Evolutionary conservation across 371 early-diverging fungal genomes (phyloP), one percentile per base, ranked within the genome.

Genomic region (Dichotomocladium elegans): DNA sequence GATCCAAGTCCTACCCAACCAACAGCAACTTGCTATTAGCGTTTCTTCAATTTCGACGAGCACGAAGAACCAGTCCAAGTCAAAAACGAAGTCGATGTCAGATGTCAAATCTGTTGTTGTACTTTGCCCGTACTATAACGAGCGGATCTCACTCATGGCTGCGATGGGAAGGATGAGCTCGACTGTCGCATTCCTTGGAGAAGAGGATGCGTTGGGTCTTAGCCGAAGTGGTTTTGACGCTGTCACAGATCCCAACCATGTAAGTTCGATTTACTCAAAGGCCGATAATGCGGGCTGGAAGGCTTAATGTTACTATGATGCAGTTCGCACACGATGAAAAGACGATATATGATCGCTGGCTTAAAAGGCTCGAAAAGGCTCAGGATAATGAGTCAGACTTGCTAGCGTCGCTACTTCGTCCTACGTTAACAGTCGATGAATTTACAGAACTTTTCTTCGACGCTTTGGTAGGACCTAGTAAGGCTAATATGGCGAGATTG

Each of bases 131-230:
- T 89, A 72, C 62, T 81, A 82, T 47, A 79, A 79, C 41, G 79
- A 84, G 24, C 81, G 84, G 24, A 74, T 87, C 58, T 83, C 88
- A 4, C 68, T 89, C 25, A 59, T 87, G 68, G 70, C 83, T 1
- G 88, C 87, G 15, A 71, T 89, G 71, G 83, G 84, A 28, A 76
- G 68, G 27, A 80, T 85, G 82, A 74, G 68, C 35, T 51, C 65
- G 1, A 78, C 81, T n/a, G 74, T 73, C 2, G 67, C 66, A 2
- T 79, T 78, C 51, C 58, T 78, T 55, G 72, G 70, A 17, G 59
- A 74, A 21, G 40, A 64, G n/a, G 58, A 62, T 19, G 63, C 62
- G 25, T 27, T 61, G 49, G 68, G 74, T 14, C 40, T 61, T 43
- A 60, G 61, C 45, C 55, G 65, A 33, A 61, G 72, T 55, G 67